These are phyloP conservation scores for Zostera marina DNA, from an alignment of 116 monocot species.

Conservation along the genomic window DNA sequence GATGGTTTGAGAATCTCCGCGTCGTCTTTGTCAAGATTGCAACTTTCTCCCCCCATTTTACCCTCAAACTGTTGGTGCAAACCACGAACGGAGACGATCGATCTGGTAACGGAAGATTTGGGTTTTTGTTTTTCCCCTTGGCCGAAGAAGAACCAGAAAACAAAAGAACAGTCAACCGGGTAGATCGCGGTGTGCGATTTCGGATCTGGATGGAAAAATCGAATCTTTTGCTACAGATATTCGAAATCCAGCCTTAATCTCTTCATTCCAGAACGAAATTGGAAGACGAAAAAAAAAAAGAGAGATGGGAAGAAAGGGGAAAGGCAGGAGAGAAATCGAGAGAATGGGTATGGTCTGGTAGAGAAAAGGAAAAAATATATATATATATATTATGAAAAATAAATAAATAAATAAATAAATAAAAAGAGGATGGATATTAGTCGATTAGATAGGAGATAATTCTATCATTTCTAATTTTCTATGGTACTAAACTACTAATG, in stretches of 20 bases:
- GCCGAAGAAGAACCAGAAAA: background rate
- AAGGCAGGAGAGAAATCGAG: background rate
- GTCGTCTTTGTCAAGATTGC: constrained; percentile 17
- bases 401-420: too few species aligned
- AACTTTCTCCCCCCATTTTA: constrained; percentile 14
- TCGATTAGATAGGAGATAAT: too few species aligned
- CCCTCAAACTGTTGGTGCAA: background rate
- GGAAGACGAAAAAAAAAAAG: background rate
- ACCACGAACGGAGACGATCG: background rate
- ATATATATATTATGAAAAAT: background rate
- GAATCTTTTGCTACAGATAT: constrained; percentile 4
- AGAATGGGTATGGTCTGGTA: too few species aligned
- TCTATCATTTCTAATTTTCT: too few species aligned
- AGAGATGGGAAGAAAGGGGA: background rate
- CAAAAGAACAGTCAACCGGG: background rate
- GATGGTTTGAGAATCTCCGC: constrained; percentile 17
- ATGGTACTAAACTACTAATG: too few species aligned
- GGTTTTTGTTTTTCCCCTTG: background rate
- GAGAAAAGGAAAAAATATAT: background rate
- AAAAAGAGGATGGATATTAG: too few species aligned
- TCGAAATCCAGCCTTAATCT: too few species aligned
- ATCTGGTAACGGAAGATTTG: background rate
- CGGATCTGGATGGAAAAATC: constrained; percentile 1
- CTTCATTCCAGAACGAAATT: background rate
- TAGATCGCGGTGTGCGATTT: background rate